These are phyloP conservation scores for Aulographum hederae DNA, from an alignment of 2,329 filamentous ascomycete species.

Conservation along the genomic window DNA sequence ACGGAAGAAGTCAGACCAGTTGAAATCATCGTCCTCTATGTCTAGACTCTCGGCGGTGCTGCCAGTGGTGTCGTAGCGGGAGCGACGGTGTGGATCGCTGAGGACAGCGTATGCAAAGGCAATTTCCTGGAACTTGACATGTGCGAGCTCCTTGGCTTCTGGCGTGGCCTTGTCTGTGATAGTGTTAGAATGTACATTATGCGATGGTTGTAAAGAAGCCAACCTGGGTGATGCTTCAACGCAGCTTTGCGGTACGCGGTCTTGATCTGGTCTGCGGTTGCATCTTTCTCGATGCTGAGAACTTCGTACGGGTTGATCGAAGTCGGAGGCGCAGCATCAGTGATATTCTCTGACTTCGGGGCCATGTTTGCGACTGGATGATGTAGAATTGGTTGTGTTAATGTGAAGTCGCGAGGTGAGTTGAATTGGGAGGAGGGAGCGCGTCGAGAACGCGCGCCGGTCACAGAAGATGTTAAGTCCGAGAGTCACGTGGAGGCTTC, in stretches of 20 bases:
- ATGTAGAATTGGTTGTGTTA: too few relatives aligned
- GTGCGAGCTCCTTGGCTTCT: conserved; percentile 51
- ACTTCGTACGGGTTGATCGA: conserved; percentile 63
- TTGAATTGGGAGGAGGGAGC: too few relatives aligned
- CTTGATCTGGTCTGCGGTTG: conserved; percentile 66
- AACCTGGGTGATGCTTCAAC: conserved; percentile 60
- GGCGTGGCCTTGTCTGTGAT: conserved; percentile 54
- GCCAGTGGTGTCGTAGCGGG: conserved; percentile 77
- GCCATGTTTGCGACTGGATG: not conserved
- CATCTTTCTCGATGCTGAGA: conserved; percentile 50
- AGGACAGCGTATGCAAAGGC: conserved; percentile 91
- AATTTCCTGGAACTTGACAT: conserved; percentile 71
- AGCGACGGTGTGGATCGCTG: conserved; percentile 61
- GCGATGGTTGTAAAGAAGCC: conserved; percentile 3
- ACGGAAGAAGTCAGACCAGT: conserved; percentile 81
- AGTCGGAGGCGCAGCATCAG: conserved; percentile 43
- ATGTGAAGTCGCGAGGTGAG: too few relatives aligned
- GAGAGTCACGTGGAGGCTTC: too few relatives aligned
- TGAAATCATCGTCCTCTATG: conserved; percentile 53
- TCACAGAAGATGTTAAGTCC: too few relatives aligned
- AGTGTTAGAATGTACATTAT: conserved; percentile 2
- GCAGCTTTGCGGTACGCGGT: conserved; percentile 82
- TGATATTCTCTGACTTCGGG: conserved; percentile 26
- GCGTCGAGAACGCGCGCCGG: too few relatives aligned
- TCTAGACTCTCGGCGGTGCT: conserved; percentile 68